These are phyloP conservation scores for Ormosia emarginata DNA, from an alignment of 306 rosid genomes.

Conservation along the genomic window DNA sequence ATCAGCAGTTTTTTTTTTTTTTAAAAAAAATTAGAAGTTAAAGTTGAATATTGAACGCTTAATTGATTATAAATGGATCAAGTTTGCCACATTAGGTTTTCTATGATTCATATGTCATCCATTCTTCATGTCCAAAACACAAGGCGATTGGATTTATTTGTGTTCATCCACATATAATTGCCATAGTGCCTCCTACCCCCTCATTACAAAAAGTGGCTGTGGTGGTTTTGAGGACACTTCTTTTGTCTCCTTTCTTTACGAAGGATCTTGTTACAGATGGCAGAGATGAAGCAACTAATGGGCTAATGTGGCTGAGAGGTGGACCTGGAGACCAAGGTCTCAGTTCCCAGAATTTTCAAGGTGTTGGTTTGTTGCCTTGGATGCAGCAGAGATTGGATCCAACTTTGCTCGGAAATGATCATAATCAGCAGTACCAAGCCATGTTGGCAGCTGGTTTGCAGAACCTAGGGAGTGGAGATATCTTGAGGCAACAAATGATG, in stretches of 20 bases:
- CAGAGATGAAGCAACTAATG: slow-evolving; percentile 66
- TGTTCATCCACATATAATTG: not conserved
- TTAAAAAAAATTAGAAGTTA: not conserved
- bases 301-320: slow-evolving; percentile 80
- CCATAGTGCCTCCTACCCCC: not conserved
- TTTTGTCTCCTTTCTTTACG: slow-evolving; percentile 17
- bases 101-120: not conserved
- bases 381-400: slow-evolving; percentile 80
- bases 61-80: not conserved
- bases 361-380: slow-evolving; percentile 73
- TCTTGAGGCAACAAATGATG: slow-evolving; percentile 71
- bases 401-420: slow-evolving; percentile 56
- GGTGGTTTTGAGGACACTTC: slow-evolving; percentile 28
- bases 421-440: slow-evolving; percentile 71
- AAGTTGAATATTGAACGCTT: not conserved
- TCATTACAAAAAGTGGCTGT: not conserved
- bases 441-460: slow-evolving; percentile 75
- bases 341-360: slow-evolving; percentile 64
- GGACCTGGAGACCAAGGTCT: slow-evolving; percentile 63
- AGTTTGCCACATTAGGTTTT: not conserved
- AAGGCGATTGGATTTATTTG: not conserved
- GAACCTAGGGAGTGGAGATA: slow-evolving; percentile 62
- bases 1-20: not conserved
- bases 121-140: not conserved
- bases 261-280: slow-evolving; percentile 52